These are phyloP conservation scores for Piromyces sp. DNA, from an alignment of 192 early-diverging fungal genomes.

Conservation along the genomic window DNA sequence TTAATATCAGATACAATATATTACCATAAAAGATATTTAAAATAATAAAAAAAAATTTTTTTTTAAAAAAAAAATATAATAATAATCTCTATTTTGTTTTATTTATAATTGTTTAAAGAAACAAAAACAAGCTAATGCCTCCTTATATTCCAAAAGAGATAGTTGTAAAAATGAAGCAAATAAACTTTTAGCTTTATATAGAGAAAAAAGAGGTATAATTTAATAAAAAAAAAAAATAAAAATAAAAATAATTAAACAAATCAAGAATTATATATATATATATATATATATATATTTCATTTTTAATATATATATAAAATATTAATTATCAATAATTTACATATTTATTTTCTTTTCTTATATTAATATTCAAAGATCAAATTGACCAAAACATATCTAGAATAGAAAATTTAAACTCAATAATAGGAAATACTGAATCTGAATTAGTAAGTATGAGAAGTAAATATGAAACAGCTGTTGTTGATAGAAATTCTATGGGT, in stretches of 20 bases:
- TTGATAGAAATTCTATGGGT: constrained; percentile 29
- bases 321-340: too few relatives aligned
- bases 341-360: too few relatives aligned
- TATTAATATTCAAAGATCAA: too few relatives aligned
- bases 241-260: not conserved
- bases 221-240: not conserved
- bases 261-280: too few relatives aligned
- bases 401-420: constrained; percentile 32
- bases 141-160: constrained; percentile 31
- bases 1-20: too few relatives aligned
- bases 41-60: not conserved
- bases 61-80: not conserved
- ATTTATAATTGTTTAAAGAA: too few relatives aligned
- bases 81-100: too few relatives aligned
- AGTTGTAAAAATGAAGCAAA: constrained; percentile 42
- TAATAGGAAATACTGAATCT: constrained; percentile 29
- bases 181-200: constrained; percentile 27
- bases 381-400: constrained; percentile 36
- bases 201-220: constrained; percentile 21
- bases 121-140: constrained; percentile 30
- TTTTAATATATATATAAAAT: too few relatives aligned
- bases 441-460: constrained; percentile 25
- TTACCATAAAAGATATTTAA: too few relatives aligned
- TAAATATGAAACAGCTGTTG: constrained; percentile 26
- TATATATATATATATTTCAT: too few relatives aligned